phyloP scores from a whole-genome alignment of 352 stramenopile genomes.

The Phytophthora parvispora region DNA sequence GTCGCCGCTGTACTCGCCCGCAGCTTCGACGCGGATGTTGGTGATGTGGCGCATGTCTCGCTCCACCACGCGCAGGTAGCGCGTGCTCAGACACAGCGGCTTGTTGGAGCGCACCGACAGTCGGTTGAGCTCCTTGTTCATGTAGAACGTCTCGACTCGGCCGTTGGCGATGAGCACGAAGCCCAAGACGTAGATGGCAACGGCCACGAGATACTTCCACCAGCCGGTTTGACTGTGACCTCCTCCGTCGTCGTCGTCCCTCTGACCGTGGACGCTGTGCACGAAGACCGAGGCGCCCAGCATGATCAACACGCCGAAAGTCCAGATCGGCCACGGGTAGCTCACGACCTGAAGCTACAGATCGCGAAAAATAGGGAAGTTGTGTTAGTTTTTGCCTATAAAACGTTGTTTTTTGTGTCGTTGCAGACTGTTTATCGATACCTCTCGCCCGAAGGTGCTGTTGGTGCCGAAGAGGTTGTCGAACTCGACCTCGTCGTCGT shows the following conservation, averaged over 20 bases:
- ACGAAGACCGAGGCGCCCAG: slow-evolving; percentile 69
- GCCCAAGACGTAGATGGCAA: slow-evolving; percentile 57
- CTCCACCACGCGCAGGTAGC: slow-evolving; percentile 51
- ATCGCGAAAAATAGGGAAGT: slow-evolving; percentile 5
- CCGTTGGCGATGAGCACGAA: slow-evolving; percentile 59
- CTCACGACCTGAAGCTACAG: slow-evolving; percentile 60
- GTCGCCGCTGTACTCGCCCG: slow-evolving; percentile 72
- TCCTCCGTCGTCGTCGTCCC: slow-evolving; percentile 16
- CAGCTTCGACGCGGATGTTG: slow-evolving; percentile 72
- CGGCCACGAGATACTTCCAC: slow-evolving; percentile 80
- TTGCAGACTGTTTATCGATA: slow-evolving; percentile 3
- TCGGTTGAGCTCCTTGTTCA: slow-evolving; percentile 53
- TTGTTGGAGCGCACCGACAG: slow-evolving; percentile 63
- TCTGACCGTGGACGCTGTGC: slow-evolving; percentile 49
- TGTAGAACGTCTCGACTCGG: slow-evolving; percentile 69
- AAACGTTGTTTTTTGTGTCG: neutral
- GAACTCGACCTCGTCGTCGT: slow-evolving; percentile 40
- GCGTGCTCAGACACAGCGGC: slow-evolving; percentile 51
- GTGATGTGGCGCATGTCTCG: slow-evolving; percentile 63
- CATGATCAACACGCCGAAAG: slow-evolving; percentile 60
- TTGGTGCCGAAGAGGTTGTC: slow-evolving; percentile 46
- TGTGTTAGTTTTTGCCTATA: neutral
- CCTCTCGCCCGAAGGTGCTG: slow-evolving; percentile 34
- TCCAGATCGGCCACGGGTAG: slow-evolving; percentile 73
- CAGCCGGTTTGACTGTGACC: slow-evolving; percentile 36